phyloP scores from a whole-genome alignment of 305 asterid genomes.

The Fraxinus xanthoxyloides region DNA sequence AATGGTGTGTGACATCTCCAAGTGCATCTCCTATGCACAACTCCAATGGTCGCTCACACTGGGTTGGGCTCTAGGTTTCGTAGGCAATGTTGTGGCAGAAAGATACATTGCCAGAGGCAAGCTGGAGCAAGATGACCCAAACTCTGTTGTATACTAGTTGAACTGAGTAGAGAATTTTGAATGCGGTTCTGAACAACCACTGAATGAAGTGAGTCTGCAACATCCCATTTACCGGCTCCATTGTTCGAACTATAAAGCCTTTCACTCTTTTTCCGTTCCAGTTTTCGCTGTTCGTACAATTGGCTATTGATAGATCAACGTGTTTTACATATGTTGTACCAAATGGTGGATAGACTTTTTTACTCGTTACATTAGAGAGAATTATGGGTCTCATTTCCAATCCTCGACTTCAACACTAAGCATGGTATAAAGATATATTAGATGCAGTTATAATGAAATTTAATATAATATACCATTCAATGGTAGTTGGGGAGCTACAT shows the following conservation, averaged over 20 bases:
- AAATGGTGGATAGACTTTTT: background rate
- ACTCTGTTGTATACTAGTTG: conserved; percentile 24
- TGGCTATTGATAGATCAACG: background rate
- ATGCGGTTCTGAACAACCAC: background rate
- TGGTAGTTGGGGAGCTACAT: too few species aligned
- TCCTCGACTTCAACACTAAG: too few species aligned
- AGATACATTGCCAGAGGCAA: background rate
- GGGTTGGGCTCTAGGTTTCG: conserved; percentile 79
- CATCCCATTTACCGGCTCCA: background rate
- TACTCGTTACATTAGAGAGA: background rate
- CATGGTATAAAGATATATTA: too few species aligned
- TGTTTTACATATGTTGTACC: background rate
- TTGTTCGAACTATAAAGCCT: background rate
- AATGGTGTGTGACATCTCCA: conserved; percentile 88
- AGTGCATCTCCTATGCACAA: conserved; percentile 74
- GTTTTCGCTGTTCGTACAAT: background rate
- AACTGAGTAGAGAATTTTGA: background rate
- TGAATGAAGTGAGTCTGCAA: background rate
- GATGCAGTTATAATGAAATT: too few species aligned
- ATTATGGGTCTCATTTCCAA: too few species aligned
- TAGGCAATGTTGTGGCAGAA: background rate
- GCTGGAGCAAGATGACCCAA: conserved; percentile 3
- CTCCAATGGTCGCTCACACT: conserved; percentile 88
- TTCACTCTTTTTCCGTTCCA: background rate
- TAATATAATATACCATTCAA: too few species aligned